Evolutionary conservation across 257 asterid species (phyloP), one percentile per base, ranked within the genome.

Genomic region (Cruciata laevipes): DNA sequence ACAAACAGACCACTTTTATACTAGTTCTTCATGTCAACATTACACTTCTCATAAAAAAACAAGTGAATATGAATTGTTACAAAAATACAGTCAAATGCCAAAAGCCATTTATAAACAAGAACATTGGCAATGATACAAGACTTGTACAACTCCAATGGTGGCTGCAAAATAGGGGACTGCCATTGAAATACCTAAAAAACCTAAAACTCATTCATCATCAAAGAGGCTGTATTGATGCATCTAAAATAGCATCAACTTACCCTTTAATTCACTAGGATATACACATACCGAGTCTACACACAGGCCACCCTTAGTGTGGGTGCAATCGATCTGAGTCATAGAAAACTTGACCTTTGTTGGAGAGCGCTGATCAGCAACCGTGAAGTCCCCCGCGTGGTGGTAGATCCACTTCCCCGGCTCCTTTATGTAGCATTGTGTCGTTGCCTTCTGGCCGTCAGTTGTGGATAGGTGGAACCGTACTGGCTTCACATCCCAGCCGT

Each of bases 301-400:
- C 18, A 91, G 85, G 0, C 98, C 98, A 56, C 98, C 98, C 76
- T 89, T 89, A 0, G 95, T 83, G 73, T 91, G 98, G 7, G 98
- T 91, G 79, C 98, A 91, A 72, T 91, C 98, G 37, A 91, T 91
- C 63, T 91, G 98, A 4, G 96, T 89, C 98, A 92, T 86, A 40
- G 93, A 92, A 61, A 84, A 92, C 70, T 86, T 86, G 74, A 92
- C 88, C 62, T 67, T 87, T 51, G 76, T 83, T 23, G 85, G 81
- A 47, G 69, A 72, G 74, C 70, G 35, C 23, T 80, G 56, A 47
- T 63, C 70, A 0, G 61, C 33, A 3, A 88, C 96, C 0, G 78
- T 77, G 13, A 92, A 92, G 71, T 89, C 93, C n/a, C 98, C 98
- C 0, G 77, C 94, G 3, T 87, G 98, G 70, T 85, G 78, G 65